Conservation (phyloP, 495 filamentous ascomycete species). For the Xylaria venustula region DNA sequence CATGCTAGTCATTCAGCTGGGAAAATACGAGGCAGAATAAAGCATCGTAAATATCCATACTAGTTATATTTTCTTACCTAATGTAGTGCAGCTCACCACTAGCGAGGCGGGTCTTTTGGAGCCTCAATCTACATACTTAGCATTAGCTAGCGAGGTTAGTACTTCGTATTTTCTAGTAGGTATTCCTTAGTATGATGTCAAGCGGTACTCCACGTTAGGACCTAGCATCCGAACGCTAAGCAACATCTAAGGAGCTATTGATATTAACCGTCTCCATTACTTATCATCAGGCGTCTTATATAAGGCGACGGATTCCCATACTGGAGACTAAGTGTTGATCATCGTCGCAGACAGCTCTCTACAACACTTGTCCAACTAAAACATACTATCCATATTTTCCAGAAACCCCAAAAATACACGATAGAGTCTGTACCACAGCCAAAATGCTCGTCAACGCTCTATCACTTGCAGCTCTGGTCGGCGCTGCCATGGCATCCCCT, state of each 20-base stretch:
- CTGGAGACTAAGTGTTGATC: too few relatives aligned
- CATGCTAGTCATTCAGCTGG: too few relatives aligned
- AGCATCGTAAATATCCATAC: too few relatives aligned
- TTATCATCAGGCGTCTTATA: background rate
- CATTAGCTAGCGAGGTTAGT: too few relatives aligned
- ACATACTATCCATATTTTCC: background rate
- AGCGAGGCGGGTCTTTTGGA: background rate
- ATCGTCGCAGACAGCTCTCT: too few relatives aligned
- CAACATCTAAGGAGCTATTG: background rate
- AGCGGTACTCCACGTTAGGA: background rate
- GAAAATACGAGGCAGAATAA: too few relatives aligned
- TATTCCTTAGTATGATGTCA: slow-evolving; percentile 1
- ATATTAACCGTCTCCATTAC: too few relatives aligned
- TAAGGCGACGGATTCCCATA: background rate
- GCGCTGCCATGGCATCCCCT: slow-evolving; percentile 3
- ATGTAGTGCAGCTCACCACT: background rate
- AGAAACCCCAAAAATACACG: background rate
- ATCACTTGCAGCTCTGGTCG: background rate
- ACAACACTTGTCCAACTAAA: background rate
- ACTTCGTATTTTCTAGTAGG: background rate
- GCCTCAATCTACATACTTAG: background rate
- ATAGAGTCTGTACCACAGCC: background rate
- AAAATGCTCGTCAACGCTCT: slow-evolving; percentile 7
- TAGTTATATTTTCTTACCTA: too few relatives aligned
- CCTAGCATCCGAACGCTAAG: background rate